Percentiles rank a stretch among this genome's conserved stretches.
Evolutionary conservation across 2,329 filamentous ascomycete species (phyloP).

Genomic region (Septoria linicola): DNA sequence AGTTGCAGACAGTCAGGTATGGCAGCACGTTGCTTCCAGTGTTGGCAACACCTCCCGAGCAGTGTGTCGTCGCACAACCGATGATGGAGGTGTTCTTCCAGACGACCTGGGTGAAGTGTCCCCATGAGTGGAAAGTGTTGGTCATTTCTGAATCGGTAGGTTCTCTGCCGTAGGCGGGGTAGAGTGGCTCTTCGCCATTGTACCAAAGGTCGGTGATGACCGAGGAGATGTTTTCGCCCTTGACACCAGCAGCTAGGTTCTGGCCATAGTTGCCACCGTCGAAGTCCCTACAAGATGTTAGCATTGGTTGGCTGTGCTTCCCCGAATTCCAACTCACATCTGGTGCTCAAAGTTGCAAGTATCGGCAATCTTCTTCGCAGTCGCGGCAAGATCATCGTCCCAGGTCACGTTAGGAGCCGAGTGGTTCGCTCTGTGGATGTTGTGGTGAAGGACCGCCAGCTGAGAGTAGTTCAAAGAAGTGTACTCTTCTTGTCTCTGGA

Average conservation of each 20-base stretch:
- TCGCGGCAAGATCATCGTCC: slow-evolving; percentile 62
- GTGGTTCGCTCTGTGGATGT: slow-evolving; percentile 21
- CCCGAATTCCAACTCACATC: slow-evolving; percentile 55
- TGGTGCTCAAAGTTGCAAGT: slow-evolving; percentile 72
- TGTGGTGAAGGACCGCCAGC: slow-evolving; percentile 19
- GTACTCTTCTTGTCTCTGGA: slow-evolving; percentile 4
- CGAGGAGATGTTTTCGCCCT: slow-evolving; percentile 56
- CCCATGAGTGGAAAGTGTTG: slow-evolving; percentile 62
- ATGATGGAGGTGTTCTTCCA: slow-evolving; percentile 64
- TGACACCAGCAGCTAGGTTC: slow-evolving; percentile 75
- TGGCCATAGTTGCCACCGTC: slow-evolving; percentile 73
- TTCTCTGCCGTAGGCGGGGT: slow-evolving; percentile 41
- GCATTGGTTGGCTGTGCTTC: background rate
- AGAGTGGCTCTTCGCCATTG: slow-evolving; percentile 68
- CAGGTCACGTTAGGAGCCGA: slow-evolving; percentile 57
- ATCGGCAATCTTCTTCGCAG: slow-evolving; percentile 62
- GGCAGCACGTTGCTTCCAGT: slow-evolving; percentile 44
- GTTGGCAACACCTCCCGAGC: slow-evolving; percentile 47
- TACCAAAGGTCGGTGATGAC: slow-evolving; percentile 83
- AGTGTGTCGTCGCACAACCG: slow-evolving; percentile 61
- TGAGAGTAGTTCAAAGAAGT: slow-evolving; percentile 5
- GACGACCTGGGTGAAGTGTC: slow-evolving; percentile 72
- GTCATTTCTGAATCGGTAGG: slow-evolving; percentile 49
- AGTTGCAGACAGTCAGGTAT: slow-evolving; percentile 84
- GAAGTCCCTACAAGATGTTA: background rate